A percentile compares a stretch with the other conserved stretches of the same genome.
These are phyloP conservation scores for Mortierella sp. DNA, from an alignment of 371 early-diverging fungal species.

Conservation along the genomic window DNA sequence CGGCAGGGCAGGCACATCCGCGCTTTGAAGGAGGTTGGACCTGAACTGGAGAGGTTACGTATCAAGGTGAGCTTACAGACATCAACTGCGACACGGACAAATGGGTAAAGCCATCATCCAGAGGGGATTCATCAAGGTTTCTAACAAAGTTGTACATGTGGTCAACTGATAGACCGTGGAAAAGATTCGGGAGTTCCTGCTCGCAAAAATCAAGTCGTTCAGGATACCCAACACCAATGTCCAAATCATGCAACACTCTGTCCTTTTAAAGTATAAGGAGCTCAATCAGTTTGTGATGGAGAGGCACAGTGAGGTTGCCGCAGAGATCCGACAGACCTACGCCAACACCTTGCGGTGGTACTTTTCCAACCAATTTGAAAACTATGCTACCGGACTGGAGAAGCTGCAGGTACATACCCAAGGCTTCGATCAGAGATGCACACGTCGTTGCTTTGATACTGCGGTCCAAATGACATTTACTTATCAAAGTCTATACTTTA, in stretches of 20 bases:
- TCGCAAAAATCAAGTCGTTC: conserved; percentile 86
- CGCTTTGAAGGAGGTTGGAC: conserved; percentile 86
- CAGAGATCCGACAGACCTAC: conserved; percentile 89
- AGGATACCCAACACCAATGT: conserved; percentile 92
- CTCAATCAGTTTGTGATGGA: conserved; percentile 90
- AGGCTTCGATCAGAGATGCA: background rate
- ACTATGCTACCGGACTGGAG: conserved; percentile 81
- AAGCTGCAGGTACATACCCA: conserved; percentile 75
- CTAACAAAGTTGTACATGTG: background rate
- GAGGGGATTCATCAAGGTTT: background rate
- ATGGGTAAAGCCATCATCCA: background rate
- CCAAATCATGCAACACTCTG: conserved; percentile 90
- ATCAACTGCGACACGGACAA: background rate
- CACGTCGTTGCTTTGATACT: background rate
- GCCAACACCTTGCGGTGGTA: conserved; percentile 87
- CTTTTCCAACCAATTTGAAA: conserved; percentile 90
- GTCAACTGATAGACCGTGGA: conserved; percentile 68
- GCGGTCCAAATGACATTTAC: background rate
- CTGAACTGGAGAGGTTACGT: conserved; percentile 90
- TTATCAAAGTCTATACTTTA: background rate
- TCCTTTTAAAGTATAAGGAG: conserved; percentile 89
- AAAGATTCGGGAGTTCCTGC: conserved; percentile 88
- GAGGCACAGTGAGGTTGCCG: conserved; percentile 89
- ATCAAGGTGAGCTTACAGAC: conserved; percentile 64
- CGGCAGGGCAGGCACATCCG: conserved; percentile 77